Conservation (phyloP, 805 yeast genomes). For the Zygoascus biomembranicola region DNA sequence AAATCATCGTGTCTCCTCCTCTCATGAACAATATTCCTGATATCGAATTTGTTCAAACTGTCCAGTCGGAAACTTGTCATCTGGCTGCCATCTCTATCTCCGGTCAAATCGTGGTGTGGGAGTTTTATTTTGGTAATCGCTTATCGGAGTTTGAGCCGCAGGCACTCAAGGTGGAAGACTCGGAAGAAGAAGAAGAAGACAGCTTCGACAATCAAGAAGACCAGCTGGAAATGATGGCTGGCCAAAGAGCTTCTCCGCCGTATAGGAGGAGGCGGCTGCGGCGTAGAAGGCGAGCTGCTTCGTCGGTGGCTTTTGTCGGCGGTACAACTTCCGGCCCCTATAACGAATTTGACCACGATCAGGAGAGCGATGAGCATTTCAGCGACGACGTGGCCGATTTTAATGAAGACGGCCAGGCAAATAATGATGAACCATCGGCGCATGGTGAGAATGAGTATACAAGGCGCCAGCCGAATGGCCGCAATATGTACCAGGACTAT, state of each 20-base stretch:
- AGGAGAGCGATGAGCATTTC: background rate
- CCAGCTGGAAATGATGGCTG: background rate
- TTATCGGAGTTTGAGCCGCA: background rate
- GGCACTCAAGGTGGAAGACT: background rate
- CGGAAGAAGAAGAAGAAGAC: background rate
- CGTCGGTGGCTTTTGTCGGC: background rate
- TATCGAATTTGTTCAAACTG: constrained; percentile 33
- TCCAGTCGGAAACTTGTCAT: constrained; percentile 20
- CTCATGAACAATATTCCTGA: constrained; percentile 42
- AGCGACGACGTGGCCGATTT: background rate
- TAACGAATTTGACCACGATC: background rate
- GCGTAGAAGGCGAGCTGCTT: background rate
- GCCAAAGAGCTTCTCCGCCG: background rate
- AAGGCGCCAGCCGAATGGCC: background rate
- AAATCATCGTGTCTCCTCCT: background rate
- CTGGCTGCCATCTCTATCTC: constrained; percentile 39
- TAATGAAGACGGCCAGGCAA: background rate
- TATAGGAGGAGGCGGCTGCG: background rate
- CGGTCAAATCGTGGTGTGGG: constrained; percentile 27
- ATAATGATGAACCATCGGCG: too few relatives aligned
- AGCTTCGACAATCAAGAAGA: background rate
- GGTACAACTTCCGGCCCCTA: background rate
- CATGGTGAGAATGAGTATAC: background rate
- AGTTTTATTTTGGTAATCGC: constrained; percentile 9
- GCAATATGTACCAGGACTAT: background rate